Conservation (phyloP, 805 yeast genomes). For the Saturnispora galanensis region DNA sequence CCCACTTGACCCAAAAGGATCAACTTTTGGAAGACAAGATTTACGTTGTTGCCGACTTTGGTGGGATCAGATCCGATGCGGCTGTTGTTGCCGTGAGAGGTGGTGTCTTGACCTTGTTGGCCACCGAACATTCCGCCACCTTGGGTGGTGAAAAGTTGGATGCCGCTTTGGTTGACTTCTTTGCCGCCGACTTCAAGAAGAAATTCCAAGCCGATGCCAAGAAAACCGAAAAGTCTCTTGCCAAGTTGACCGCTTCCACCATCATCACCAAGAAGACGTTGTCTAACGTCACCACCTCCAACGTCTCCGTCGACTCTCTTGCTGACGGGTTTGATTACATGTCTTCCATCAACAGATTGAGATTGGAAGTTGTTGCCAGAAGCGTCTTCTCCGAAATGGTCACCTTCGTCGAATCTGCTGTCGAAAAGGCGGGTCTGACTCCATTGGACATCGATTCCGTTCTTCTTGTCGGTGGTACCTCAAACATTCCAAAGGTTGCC, state of each 20-base stretch:
- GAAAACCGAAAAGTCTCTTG: slow-evolving; percentile 70
- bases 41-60: slow-evolving; percentile 90
- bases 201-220: slow-evolving; percentile 75
- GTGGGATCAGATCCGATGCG: slow-evolving; percentile 92
- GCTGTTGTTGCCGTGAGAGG: slow-evolving; percentile 91
- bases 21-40: slow-evolving; percentile 53
- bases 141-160: slow-evolving; percentile 89
- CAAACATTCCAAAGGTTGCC: slow-evolving; percentile 88
- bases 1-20: slow-evolving; percentile 54
- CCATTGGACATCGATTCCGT: slow-evolving; percentile 84
- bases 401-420: slow-evolving; percentile 61
- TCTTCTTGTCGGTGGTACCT: slow-evolving; percentile 83
- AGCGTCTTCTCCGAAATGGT: slow-evolving; percentile 67
- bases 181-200: slow-evolving; percentile 91
- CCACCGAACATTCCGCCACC: slow-evolving; percentile 71
- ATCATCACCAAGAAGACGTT: slow-evolving; percentile 82
- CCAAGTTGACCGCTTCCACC: slow-evolving; percentile 79
- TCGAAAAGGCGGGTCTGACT: slow-evolving; percentile 77
- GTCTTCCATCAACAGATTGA: slow-evolving; percentile 84
- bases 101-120: slow-evolving; percentile 81
- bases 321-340: slow-evolving; percentile 93
- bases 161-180: slow-evolving; percentile 64
- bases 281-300: slow-evolving; percentile 78
- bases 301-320: slow-evolving; percentile 88
- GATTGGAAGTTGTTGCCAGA: slow-evolving; percentile 83